A percentile compares a stretch with the other conserved stretches of the same genome.
Evolutionary conservation across 2,329 filamentous ascomycete species (phyloP).

Genomic region (Cladophialophora yegresii): DNA sequence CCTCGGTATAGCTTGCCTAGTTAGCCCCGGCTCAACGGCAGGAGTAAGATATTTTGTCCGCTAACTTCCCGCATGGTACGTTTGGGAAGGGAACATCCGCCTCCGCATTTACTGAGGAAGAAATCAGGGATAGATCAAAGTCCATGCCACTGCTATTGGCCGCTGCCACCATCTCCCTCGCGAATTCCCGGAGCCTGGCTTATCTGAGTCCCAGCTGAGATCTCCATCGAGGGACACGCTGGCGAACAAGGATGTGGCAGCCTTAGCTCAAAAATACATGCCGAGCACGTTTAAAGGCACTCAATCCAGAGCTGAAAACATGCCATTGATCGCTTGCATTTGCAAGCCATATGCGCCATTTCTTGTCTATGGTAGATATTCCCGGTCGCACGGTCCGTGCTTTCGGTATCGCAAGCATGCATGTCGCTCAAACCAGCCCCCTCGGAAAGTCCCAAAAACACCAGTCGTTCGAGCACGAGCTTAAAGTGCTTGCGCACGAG

Average conservation of each 20-base stretch:
- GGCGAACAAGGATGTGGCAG: conserved; percentile 5
- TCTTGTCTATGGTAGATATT: conserved; percentile 1
- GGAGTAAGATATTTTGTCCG: background rate
- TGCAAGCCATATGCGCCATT: conserved; percentile 7
- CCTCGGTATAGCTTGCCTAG: conserved; percentile 6
- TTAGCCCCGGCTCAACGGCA: conserved; percentile 2
- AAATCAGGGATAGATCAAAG: conserved; percentile 8
- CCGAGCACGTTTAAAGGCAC: background rate
- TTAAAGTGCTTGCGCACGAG: background rate
- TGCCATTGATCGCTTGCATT: background rate
- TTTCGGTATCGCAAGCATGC: conserved; percentile 12
- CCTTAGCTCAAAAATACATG: conserved; percentile 1
- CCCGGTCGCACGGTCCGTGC: conserved; percentile 10
- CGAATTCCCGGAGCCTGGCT: conserved; percentile 12
- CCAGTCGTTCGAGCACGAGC: conserved; percentile 29
- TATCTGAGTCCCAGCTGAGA: background rate
- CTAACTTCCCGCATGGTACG: conserved; percentile 11
- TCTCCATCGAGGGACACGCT: background rate
- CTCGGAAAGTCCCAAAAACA: conserved; percentile 4
- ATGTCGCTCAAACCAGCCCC: conserved; percentile 16
- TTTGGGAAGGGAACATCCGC: conserved; percentile 22
- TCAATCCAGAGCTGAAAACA: conserved; percentile 8
- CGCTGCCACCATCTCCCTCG: conserved; percentile 3
- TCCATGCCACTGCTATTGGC: conserved; percentile 5
- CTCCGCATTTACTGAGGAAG: conserved; percentile 25